Base-by-base conservation (phyloP, 306 rosid species). In the Oemleria cerasiformis region DNA sequence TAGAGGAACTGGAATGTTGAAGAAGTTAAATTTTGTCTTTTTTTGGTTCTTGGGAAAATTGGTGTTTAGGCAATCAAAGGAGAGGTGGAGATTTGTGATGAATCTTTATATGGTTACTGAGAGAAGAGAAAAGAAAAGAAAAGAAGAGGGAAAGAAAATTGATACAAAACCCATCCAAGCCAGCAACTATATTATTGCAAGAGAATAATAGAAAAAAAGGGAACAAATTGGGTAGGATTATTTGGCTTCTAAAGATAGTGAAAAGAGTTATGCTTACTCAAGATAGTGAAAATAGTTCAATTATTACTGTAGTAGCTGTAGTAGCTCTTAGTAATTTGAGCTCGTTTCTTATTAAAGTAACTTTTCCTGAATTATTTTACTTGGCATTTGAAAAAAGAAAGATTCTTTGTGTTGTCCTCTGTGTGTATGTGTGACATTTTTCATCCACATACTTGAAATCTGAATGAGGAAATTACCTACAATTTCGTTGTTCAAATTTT, bases 401-500 rank as follows among this genome's bases (percentile, higher is more conserved):
- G 63, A 34, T 47, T 61, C 15, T 63, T 15, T 25, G 57, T 49
- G 34, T 39, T 51, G 16, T 14, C 17, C 40, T 5, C 17, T 20
- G 20, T 40, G 57, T 53, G 20, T 17, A 1, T 17, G 23, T 21
- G 41, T 9, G 34, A 0, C 5, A 10, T 38, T 39, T 62, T 62
- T 17, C 0, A 17, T 9, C 15, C 17, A n/a, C 16, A 8, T 67
- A 30, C 16, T 19, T 57, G 68, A 40, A 47, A 63, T 12, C 25
- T 25, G 55, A 75, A 16, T 43, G 67, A 63, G 64, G 43, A 42
- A 25, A 23, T 44, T 65, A 16, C 14, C n/a, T 49, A 16, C 19
- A 63, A 47, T 48, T 73, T 40, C 23, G 9, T 45, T 42, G 45
- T 65, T 69, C 56, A 10, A 51, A 25, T 56, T 39, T 53, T 78